Conservation (phyloP, 148 eudicot genomes). For the Rhododendron mucronatum region DNA sequence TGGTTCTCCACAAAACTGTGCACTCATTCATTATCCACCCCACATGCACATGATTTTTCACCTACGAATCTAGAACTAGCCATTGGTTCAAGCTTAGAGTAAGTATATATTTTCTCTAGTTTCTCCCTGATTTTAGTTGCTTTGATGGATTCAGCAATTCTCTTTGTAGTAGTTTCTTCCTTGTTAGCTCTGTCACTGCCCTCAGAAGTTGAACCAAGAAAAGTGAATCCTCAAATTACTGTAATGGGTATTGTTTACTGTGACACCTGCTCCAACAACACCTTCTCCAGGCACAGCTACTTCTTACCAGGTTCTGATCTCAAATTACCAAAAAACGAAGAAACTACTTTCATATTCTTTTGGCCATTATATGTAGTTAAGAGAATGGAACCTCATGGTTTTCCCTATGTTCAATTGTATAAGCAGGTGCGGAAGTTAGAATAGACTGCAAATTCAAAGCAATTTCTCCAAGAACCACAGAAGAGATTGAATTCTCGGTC, state of each 20-base stretch:
- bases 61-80: not conserved
- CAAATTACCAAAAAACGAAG: not conserved
- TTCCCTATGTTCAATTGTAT: not conserved
- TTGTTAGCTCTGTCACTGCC: slow-evolving; percentile 30
- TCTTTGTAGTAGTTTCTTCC: slow-evolving; percentile 23
- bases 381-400: not conserved
- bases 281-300: slow-evolving; percentile 89
- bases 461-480: slow-evolving; percentile 54
- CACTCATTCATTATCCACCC: slow-evolving; percentile 21
- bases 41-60: not conserved
- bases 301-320: slow-evolving; percentile 64
- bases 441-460: slow-evolving; percentile 84
- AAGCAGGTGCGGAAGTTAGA: slow-evolving; percentile 67
- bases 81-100: not conserved
- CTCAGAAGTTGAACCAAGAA: slow-evolving; percentile 28
- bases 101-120: not conserved
- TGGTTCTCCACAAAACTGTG: slow-evolving; percentile 6
- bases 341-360: not conserved
- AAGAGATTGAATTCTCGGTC: slow-evolving; percentile 70
- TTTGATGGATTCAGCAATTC: slow-evolving; percentile 21
- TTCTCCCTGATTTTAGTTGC: not conserved
- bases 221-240: slow-evolving; percentile 54
- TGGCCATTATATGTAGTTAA: not conserved
- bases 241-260: slow-evolving; percentile 91
- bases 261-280: slow-evolving; percentile 81